Conservation (phyloP, 179 eudicot genomes). For the Camellia oleifera region DNA sequence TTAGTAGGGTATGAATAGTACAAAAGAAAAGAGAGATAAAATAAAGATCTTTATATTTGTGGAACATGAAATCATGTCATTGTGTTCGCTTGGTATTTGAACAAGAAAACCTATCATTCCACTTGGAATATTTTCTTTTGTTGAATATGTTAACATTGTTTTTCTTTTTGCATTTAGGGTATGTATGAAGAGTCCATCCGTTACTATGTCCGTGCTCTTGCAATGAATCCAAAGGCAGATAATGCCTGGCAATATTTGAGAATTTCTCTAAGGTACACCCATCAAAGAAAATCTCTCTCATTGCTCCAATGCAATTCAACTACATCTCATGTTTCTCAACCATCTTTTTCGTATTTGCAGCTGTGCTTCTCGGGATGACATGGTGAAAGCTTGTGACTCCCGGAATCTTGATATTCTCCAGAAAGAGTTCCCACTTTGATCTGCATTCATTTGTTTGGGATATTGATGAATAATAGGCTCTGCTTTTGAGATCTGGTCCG, state of each 20-base stretch:
- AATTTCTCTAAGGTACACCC: slow-evolving; percentile 78
- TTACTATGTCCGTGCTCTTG: slow-evolving; percentile 91
- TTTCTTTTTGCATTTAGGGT: slow-evolving; percentile 42
- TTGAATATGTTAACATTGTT: neutral
- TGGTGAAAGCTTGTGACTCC: slow-evolving; percentile 87
- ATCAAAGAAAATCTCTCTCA: neutral
- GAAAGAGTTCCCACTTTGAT: slow-evolving; percentile 86
- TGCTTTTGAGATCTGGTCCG: neutral
- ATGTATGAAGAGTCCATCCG: slow-evolving; percentile 92
- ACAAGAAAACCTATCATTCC: no score
- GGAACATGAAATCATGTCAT: neutral
- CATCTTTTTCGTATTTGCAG: slow-evolving; percentile 34
- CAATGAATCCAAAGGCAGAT: slow-evolving; percentile 99
- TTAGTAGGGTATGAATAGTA: no score
- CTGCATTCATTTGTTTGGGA: neutral
- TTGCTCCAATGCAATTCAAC: neutral
- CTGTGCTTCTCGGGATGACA: slow-evolving; percentile 87
- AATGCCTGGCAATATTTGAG: slow-evolving; percentile 98
- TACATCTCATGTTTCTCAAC: neutral
- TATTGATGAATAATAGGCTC: neutral
- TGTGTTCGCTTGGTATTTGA: neutral
- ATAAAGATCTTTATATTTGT: no score
- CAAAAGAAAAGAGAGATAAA: no score
- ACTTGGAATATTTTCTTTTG: neutral
- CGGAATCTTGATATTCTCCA: slow-evolving; percentile 84